phyloP scores from a whole-genome alignment of 2,329 filamentous ascomycete genomes.

The Fusarium pseudocircinatum region DNA sequence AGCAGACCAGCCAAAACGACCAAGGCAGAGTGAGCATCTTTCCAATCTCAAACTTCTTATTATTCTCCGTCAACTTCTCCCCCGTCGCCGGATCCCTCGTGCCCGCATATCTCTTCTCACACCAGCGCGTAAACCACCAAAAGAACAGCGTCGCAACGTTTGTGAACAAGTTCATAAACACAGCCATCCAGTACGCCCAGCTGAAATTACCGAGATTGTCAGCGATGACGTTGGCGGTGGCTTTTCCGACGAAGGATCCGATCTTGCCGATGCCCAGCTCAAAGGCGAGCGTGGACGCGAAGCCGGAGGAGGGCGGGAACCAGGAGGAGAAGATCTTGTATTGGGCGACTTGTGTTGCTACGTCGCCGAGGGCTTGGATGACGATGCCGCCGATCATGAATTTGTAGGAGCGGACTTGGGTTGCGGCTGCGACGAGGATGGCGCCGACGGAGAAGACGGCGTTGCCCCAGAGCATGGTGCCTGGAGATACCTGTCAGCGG shows the following conservation, averaged over 20 bases:
- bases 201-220: constrained; percentile 66
- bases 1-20: constrained; percentile 66
- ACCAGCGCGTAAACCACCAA: constrained; percentile 64
- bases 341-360: constrained; percentile 70
- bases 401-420: constrained; percentile 63
- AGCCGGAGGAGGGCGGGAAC: constrained; percentile 70
- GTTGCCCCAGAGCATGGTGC: constrained; percentile 69
- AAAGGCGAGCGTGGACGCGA: constrained; percentile 68
- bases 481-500: constrained; percentile 26
- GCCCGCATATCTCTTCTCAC: constrained; percentile 57
- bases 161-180: constrained; percentile 72
- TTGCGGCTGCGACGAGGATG: constrained; percentile 67
- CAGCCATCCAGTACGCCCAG: constrained; percentile 70
- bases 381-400: constrained; percentile 69
- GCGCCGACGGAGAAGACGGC: constrained; percentile 66
- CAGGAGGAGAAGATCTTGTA: constrained; percentile 73
- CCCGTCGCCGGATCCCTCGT: constrained; percentile 65
- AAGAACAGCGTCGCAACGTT: constrained; percentile 64
- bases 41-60: constrained; percentile 63
- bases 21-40: constrained; percentile 68
- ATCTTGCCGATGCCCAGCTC: constrained; percentile 70
- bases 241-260: constrained; percentile 68
- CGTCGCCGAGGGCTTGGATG: constrained; percentile 67
- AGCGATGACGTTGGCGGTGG: constrained; percentile 68
- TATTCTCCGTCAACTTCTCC: constrained; percentile 67